Evolutionary conservation across 2,329 filamentous ascomycete species (phyloP).

Genomic region (Calonectria fujianensis): DNA sequence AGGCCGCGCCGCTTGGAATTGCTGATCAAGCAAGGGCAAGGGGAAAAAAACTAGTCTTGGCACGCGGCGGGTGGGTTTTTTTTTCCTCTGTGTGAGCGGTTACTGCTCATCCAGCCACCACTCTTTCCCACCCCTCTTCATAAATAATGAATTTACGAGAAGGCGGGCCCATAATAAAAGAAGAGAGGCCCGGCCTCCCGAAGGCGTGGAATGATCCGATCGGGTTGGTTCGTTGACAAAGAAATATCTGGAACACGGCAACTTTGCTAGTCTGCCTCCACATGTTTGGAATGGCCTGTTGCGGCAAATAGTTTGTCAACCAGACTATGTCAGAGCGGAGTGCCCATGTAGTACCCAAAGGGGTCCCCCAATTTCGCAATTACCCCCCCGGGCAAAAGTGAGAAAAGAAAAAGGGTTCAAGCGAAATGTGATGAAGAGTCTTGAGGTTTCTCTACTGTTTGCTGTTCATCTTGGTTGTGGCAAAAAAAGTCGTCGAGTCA

Average conservation of each 20-base stretch:
- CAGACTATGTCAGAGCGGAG: constrained; percentile 21
- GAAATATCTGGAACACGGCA: constrained; percentile 5
- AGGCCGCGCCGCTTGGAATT: constrained; percentile 44
- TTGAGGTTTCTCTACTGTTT: background rate
- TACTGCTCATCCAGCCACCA: background rate
- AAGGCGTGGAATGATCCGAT: constrained; percentile 12
- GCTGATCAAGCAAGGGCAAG: constrained; percentile 41
- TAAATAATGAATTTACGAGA: background rate
- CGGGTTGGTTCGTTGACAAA: background rate
- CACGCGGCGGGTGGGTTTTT: constrained; percentile 30
- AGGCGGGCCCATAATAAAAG: background rate
- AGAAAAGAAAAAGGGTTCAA: too few relatives aligned
- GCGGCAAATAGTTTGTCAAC: constrained; percentile 30
- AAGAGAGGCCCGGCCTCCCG: background rate
- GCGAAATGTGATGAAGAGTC: too few relatives aligned
- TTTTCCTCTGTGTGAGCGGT: constrained; percentile 9
- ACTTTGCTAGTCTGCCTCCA: constrained; percentile 7
- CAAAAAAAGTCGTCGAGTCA: background rate
- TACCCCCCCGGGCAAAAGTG: background rate
- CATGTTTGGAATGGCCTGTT: constrained; percentile 25
- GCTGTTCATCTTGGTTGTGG: background rate
- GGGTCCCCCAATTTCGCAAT: background rate
- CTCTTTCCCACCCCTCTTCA: background rate
- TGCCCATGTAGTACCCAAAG: background rate
- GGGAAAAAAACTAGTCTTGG: constrained; percentile 36